Percentiles rank a stretch among this genome's conserved stretches.
Evolutionary conservation across 2,329 filamentous ascomycete species (phyloP).

Genomic region (Neurospora sp.): DNA sequence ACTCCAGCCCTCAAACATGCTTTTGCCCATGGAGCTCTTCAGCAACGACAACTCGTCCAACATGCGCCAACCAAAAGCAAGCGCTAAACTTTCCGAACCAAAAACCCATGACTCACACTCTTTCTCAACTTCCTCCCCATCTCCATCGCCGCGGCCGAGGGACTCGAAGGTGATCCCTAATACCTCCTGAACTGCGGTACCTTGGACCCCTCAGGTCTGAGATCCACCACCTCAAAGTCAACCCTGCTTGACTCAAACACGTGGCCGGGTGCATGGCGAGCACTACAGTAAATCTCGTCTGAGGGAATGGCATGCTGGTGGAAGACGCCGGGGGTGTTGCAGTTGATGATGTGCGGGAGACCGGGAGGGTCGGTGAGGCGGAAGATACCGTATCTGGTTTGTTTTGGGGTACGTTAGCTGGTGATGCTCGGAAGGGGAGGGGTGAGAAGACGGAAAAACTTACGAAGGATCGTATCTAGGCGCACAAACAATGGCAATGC

Average conservation of each 20-base stretch:
- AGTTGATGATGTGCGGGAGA: constrained; percentile 72
- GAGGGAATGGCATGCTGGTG: constrained; percentile 53
- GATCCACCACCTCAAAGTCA: constrained; percentile 48
- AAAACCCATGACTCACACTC: neutral
- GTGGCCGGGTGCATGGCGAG: constrained; percentile 55
- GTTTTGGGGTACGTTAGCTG: neutral
- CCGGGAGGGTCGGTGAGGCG: constrained; percentile 89
- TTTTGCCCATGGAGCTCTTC: neutral
- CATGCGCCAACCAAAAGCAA: neutral
- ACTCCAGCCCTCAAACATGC: neutral
- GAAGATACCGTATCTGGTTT: constrained; percentile 73
- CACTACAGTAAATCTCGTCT: constrained; percentile 68
- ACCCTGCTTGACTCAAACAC: constrained; percentile 59
- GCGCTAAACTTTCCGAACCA: neutral
- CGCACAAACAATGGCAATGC: constrained; percentile 92
- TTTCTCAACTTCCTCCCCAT: neutral
- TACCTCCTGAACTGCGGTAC: neutral
- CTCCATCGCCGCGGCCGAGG: neutral
- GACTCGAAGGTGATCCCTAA: neutral
- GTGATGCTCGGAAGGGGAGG: neutral
- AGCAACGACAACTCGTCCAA: neutral
- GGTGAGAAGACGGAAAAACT: constrained; percentile 24
- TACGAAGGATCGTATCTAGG: constrained; percentile 69
- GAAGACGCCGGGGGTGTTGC: constrained; percentile 70
- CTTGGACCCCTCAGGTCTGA: constrained; percentile 28